Percentiles rank a stretch among this genome's conserved stretches.
Evolutionary conservation across 306 rosid genomes (phyloP).

Genomic region (Cucurbita argyrosperma): DNA sequence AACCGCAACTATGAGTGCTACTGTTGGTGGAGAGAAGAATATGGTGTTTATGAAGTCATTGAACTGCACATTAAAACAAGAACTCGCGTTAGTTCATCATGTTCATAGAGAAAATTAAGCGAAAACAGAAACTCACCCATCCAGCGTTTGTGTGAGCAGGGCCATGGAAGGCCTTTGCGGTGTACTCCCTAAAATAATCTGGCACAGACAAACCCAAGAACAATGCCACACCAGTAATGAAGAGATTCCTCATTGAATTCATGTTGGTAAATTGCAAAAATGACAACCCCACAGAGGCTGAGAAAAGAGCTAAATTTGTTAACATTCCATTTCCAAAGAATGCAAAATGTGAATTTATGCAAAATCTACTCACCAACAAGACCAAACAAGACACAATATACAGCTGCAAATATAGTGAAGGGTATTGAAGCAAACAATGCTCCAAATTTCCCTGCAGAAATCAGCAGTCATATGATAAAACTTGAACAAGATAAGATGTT

Average conservation of each 20-base stretch:
- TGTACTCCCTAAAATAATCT: slow-evolving; percentile 76
- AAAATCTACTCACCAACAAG: slow-evolving; percentile 62
- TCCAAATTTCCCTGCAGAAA: slow-evolving; percentile 81
- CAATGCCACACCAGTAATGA: slow-evolving; percentile 69
- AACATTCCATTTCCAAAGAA: not conserved
- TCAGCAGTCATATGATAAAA: not conserved
- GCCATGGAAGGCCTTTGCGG: slow-evolving; percentile 73
- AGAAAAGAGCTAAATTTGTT: not conserved
- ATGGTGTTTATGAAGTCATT: slow-evolving; percentile 88
- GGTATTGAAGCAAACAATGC: slow-evolving; percentile 97
- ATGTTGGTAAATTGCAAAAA: slow-evolving; percentile 98
- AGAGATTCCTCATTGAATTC: slow-evolving; percentile 96
- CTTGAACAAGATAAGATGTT: not conserved
- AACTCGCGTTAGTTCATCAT: not conserved
- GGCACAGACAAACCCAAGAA: slow-evolving; percentile 89
- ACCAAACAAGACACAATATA: slow-evolving; percentile 82
- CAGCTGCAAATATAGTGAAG: slow-evolving; percentile 82
- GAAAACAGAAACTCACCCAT: slow-evolving; percentile 62
- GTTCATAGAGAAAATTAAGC: not conserved
- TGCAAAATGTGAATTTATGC: not conserved
- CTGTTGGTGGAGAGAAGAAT: slow-evolving; percentile 79
- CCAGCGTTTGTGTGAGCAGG: slow-evolving; percentile 86
- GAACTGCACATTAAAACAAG: slow-evolving; percentile 39
- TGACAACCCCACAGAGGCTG: slow-evolving; percentile 98
- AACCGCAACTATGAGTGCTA: slow-evolving; percentile 65